phyloP scores from a whole-genome alignment of 768 basidiomycete genomes.

The Royoungia palumana region DNA sequence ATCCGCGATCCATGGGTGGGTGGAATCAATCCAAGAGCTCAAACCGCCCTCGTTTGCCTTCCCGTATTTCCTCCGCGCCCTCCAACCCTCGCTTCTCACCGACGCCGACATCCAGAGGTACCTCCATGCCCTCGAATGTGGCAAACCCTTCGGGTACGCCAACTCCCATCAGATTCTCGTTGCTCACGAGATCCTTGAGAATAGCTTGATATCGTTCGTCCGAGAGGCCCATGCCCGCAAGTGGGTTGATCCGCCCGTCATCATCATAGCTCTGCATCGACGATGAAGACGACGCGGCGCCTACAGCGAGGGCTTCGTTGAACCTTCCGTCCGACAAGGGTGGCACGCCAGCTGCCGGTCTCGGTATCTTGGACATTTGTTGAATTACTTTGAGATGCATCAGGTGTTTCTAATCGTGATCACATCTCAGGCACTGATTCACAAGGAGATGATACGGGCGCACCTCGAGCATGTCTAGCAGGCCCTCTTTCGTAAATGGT shows the following conservation, averaged over 20 bases:
- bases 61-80: conserved; percentile 37
- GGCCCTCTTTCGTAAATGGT: conserved; percentile 92
- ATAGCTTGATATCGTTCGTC: conserved; percentile 87
- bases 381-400: conserved; percentile 86
- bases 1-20: background rate
- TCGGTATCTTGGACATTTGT: conserved; percentile 62
- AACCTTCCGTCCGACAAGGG: conserved; percentile 51
- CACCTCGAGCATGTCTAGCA: conserved; percentile 91
- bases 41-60: conserved; percentile 58
- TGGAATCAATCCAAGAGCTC: conserved; percentile 49
- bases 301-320: conserved; percentile 51
- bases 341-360: conserved; percentile 62
- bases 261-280: conserved; percentile 31
- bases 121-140: conserved; percentile 16
- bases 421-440: background rate
- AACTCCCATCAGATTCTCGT: conserved; percentile 53
- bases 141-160: conserved; percentile 30
- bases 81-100: conserved; percentile 39
- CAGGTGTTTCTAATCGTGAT: conserved; percentile 64
- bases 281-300: conserved; percentile 26
- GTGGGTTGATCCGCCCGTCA: conserved; percentile 70
- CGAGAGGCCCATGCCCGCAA: conserved; percentile 83
- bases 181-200: conserved; percentile 66
- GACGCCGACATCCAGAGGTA: conserved; percentile 16
- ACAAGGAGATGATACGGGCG: background rate